Evolutionary conservation across 2,329 filamentous ascomycete species (phyloP), one percentile per base, ranked within the genome.

Genomic region (Aspergillus pseudoglaucus): DNA sequence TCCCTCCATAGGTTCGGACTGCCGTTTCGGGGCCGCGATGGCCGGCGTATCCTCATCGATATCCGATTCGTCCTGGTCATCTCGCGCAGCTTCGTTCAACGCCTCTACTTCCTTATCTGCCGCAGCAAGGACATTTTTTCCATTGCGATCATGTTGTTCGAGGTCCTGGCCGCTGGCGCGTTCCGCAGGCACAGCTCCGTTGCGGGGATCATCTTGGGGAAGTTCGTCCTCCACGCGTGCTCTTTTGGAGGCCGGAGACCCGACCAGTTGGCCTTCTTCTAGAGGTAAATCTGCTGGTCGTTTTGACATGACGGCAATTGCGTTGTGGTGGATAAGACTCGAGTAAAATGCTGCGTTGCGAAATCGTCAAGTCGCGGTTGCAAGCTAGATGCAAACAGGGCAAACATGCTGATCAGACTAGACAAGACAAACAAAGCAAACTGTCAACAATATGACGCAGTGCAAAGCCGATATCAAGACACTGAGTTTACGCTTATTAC

Each of bases 1-100:
- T 53, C 91, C 91, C 65, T 87, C 87, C 30, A 87, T 81, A 14
- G 91, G 90, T 40, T 85, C 88, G 44, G 77, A 76, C 67, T 95
- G 90, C 55, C 88, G 82, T 54, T 70, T 62, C 38, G 72, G 68
- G 10, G 66, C 68, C 41, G 63, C 62, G 47, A 68, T 59, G 20
- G 61, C 61, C 17, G 65, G 59, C 32, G 53, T 57, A 44, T 71
- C 63, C 42, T 73, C 68, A 25, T 70, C 67, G 23, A 58, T 55
- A 47, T 67, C 68, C 30, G 56, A 64, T 35, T 56, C 59, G 14
- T 57, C 59, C 23, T 50, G 52, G 15, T 53, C 47, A 45, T 64
- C 55, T 10, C 61, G 57, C 15, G 53, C 60, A 20, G 50, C 62
- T 54, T 71, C 68, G 35, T 64, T 56, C 17, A 69, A 47, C 45